phyloP scores from a whole-genome alignment of 2,329 filamentous ascomycete genomes.

The Tolypocladium pustulatum region DNA sequence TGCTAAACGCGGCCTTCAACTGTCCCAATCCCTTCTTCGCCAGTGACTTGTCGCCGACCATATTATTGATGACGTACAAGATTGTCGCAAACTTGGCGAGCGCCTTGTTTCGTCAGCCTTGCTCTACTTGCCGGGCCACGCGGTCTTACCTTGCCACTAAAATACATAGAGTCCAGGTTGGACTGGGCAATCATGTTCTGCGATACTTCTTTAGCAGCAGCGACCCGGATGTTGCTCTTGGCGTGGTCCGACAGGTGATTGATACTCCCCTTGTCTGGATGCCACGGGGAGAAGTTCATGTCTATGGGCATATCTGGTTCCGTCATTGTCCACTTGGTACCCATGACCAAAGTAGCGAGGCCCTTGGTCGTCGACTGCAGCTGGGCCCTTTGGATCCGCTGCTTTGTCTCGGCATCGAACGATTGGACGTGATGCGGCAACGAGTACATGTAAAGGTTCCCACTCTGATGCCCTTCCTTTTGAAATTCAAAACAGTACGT shows the following conservation, averaged over 20 bases:
- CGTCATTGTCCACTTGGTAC: constrained; percentile 65
- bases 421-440: constrained; percentile 77
- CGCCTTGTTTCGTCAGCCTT: constrained; percentile 31
- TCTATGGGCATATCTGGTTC: constrained; percentile 61
- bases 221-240: constrained; percentile 46
- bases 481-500: constrained; percentile 64
- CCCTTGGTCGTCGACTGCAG: constrained; percentile 83
- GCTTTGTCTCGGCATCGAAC: constrained; percentile 49
- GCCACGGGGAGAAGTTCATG: constrained; percentile 76
- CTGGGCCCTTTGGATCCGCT: constrained; percentile 42
- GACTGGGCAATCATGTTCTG: constrained; percentile 66
- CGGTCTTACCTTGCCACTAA: constrained; percentile 62
- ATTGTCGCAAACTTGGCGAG: constrained; percentile 67
- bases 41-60: constrained; percentile 47
- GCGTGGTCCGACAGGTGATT: constrained; percentile 39
- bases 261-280: constrained; percentile 38
- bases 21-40: constrained; percentile 47
- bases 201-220: constrained; percentile 62
- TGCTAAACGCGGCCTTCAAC: constrained; percentile 55
- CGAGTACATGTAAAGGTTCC: constrained; percentile 70
- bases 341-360: constrained; percentile 59
- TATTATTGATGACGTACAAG: constrained; percentile 52
- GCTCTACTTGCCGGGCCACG: too few relatives aligned
- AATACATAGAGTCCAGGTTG: constrained; percentile 83
- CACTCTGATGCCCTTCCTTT: constrained; percentile 53